Evolutionary conservation across 1,139 yeast genomes (phyloP).

Genomic region (Lodderomyces oxycetoniae): DNA sequence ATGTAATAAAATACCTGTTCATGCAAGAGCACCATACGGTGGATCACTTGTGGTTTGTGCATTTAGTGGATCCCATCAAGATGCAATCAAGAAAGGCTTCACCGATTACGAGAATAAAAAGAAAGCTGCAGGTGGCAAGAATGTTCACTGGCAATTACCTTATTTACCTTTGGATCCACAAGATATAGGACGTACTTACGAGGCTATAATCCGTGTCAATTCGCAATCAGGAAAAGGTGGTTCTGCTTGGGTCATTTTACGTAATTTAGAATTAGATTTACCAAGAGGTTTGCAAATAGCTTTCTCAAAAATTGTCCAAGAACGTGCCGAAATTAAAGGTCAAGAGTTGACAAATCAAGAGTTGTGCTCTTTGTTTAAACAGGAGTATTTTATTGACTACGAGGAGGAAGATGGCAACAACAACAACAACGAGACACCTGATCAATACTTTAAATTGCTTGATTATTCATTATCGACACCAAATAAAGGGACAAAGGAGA

Average conservation of each 20-base stretch:
- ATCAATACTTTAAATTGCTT: conserved; percentile 38
- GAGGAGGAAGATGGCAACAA: conserved; percentile 33
- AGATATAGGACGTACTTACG: conserved; percentile 94
- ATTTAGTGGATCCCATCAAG: conserved; percentile 95
- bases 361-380: conserved; percentile 69
- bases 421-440: conserved; percentile 11
- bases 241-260: conserved; percentile 93
- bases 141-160: conserved; percentile 76
- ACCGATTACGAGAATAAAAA: conserved; percentile 38
- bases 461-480: conserved; percentile 47
- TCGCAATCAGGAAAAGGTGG: conserved; percentile 99
- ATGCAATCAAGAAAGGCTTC: conserved; percentile 96
- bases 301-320: conserved; percentile 80
- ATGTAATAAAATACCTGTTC: conserved; percentile 93
- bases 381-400: conserved; percentile 60
- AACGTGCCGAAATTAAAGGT: conserved; percentile 74
- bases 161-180: conserved; percentile 94
- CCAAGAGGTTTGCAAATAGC: conserved; percentile 91
- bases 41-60: conserved; percentile 97
- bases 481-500: conserved; percentile 27
- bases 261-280: conserved; percentile 82
- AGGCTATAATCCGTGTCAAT: conserved; percentile 95
- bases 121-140: conserved; percentile 21
- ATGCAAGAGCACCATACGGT: conserved; percentile 93
- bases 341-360: conserved; percentile 79